phyloP scores from a whole-genome alignment of 225 moss, liverwort and hornwort genomes.

The Sphagnum tenellum region DNA sequence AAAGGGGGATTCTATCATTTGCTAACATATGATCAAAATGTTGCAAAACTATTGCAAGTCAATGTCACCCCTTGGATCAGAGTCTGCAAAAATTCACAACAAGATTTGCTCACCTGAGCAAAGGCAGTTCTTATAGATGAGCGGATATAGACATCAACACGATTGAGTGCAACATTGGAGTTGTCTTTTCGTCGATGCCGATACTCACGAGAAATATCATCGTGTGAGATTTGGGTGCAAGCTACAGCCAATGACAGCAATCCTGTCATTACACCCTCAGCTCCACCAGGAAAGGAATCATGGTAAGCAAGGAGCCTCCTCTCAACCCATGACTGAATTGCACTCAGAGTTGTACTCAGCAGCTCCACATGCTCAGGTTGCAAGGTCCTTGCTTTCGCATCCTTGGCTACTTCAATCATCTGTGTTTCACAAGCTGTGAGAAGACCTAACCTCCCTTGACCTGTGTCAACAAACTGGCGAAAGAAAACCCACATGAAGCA shows the following conservation, averaged over 20 bases:
- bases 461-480: slow-evolving; percentile 61
- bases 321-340: slow-evolving; percentile 73
- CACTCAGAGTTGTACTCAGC: slow-evolving; percentile 45
- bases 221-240: slow-evolving; percentile 56
- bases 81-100: too few relatives aligned
- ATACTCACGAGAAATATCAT: slow-evolving; percentile 36
- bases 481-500: slow-evolving; percentile 86
- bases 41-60: too few relatives aligned
- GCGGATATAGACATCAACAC: slow-evolving; percentile 72
- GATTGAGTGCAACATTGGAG: slow-evolving; percentile 53
- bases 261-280: slow-evolving; percentile 63
- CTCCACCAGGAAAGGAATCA: slow-evolving; percentile 74
- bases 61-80: too few relatives aligned
- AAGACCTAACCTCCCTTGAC: slow-evolving; percentile 41
- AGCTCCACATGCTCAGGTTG: slow-evolving; percentile 44
- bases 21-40: not conserved
- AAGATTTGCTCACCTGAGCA: slow-evolving; percentile 42
- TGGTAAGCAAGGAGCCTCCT: slow-evolving; percentile 78
- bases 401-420: slow-evolving; percentile 59
- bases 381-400: slow-evolving; percentile 37
- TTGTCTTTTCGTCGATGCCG: slow-evolving; percentile 44
- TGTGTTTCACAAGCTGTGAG: slow-evolving; percentile 56
- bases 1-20: too few relatives aligned
- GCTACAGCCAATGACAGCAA: slow-evolving; percentile 56
- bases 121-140: slow-evolving; percentile 70